phyloP scores from a whole-genome alignment of 148 eudicot species.

The Nyssa sinensis region DNA sequence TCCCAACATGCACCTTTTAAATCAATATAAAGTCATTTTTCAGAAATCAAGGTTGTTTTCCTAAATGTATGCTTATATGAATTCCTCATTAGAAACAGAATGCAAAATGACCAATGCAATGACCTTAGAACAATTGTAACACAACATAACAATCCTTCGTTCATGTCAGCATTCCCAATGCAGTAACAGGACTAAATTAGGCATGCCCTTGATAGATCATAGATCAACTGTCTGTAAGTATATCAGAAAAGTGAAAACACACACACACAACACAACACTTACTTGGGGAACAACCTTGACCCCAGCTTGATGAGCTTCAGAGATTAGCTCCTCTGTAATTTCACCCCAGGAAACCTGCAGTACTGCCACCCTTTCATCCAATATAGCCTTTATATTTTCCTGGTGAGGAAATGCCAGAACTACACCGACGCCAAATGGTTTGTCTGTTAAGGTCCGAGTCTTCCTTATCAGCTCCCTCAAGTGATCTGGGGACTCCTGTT shows the following conservation, averaged over 20 bases:
- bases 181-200: no score
- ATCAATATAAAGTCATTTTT: neutral
- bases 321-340: slow-evolving; percentile 65
- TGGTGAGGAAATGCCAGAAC: slow-evolving; percentile 88
- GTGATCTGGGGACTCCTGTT: slow-evolving; percentile 81
- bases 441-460: slow-evolving; percentile 72
- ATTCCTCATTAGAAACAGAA: no score
- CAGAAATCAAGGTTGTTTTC: neutral
- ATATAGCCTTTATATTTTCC: slow-evolving; percentile 74
- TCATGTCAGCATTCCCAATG: neutral
- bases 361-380: slow-evolving; percentile 82
- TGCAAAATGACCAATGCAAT: no score
- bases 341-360: slow-evolving; percentile 94
- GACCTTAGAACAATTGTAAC: no score
- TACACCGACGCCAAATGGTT: slow-evolving; percentile 85
- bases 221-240: no score
- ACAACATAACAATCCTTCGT: no score
- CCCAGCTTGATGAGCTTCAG: slow-evolving; percentile 75
- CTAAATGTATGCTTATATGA: no score
- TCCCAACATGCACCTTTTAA: no score
- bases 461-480: slow-evolving; percentile 78
- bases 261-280: slow-evolving; percentile 16
- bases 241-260: neutral
- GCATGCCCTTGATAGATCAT: no score
- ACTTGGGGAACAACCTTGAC: slow-evolving; percentile 95